A percentile compares a stretch with the other conserved stretches of the same genome.
Conservation (phyloP, 108 stramenopile species). For the Cyclostephanos tholiformis region DNA sequence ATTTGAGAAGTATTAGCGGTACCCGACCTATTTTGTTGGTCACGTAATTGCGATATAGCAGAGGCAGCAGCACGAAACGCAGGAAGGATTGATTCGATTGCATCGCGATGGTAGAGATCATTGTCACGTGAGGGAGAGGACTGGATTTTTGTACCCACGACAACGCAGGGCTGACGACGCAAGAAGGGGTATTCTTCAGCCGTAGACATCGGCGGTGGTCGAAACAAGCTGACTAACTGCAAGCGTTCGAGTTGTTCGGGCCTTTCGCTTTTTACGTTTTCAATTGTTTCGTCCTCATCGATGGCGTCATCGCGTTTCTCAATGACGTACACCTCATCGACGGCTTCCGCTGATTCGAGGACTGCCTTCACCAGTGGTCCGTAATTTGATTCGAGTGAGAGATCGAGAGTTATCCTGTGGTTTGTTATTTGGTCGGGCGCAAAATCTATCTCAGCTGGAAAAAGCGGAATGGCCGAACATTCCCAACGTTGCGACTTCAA, state of each 20-base stretch:
- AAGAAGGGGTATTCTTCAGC: conserved; percentile 29
- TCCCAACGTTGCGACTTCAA: conserved; percentile 43
- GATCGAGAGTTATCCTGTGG: conserved; percentile 23
- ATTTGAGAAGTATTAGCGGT: conserved; percentile 17
- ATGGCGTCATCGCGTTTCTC: conserved; percentile 3
- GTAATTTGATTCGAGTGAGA: conserved; percentile 44
- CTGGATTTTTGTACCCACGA: conserved; percentile 45
- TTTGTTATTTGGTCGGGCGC: conserved; percentile 17
- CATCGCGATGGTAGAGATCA: conserved; percentile 22
- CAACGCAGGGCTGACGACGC: conserved; percentile 47
- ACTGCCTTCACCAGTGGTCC: conserved; percentile 41
- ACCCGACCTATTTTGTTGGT: conserved; percentile 17
- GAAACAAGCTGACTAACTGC: conserved; percentile 37
- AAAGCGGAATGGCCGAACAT: conserved; percentile 43
- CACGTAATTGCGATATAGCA: conserved; percentile 39
- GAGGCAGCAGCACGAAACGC: conserved; percentile 51
- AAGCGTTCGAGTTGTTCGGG: conserved; percentile 20
- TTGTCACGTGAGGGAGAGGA: background rate
- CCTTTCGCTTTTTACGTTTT: conserved; percentile 3
- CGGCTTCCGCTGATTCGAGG: conserved; percentile 33
- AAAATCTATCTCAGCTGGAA: conserved; percentile 45
- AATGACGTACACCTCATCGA: conserved; percentile 14
- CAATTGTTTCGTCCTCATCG: background rate
- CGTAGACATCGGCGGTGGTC: conserved; percentile 28
- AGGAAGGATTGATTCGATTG: conserved; percentile 28